phyloP scores from a whole-genome alignment of 2,329 filamentous ascomycete species.

The Diaporthe sp. region DNA sequence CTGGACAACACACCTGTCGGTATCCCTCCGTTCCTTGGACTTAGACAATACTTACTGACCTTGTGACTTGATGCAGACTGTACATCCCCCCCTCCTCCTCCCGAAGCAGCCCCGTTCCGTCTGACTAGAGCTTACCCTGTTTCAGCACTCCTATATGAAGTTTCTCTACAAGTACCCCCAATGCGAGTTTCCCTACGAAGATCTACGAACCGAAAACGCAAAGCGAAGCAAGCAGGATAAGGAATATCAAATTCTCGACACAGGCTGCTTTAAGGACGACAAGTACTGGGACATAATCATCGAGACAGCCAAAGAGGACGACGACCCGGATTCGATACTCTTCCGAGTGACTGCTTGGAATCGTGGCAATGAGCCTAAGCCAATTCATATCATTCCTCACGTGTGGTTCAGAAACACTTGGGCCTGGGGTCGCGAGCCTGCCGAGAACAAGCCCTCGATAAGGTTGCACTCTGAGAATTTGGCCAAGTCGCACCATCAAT shows the following conservation, averaged over 20 bases:
- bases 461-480: conserved; percentile 72
- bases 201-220: conserved; percentile 86
- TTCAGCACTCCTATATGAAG: conserved; percentile 97
- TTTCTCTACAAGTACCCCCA: conserved; percentile 98
- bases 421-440: conserved; percentile 87
- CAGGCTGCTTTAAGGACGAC: conserved; percentile 87
- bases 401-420: conserved; percentile 98
- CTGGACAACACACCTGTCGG: conserved; percentile 87
- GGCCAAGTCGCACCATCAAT: conserved; percentile 81
- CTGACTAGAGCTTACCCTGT: conserved; percentile 36
- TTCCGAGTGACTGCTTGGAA: conserved; percentile 98
- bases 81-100: conserved; percentile 43
- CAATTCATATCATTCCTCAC: conserved; percentile 92
- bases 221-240: conserved; percentile 78
- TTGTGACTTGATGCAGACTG: conserved; percentile 50
- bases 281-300: conserved; percentile 98
- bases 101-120: not conserved
- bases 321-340: conserved; percentile 89
- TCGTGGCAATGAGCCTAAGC: conserved; percentile 88
- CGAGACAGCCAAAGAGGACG: conserved; percentile 93
- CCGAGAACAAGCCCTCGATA: conserved; percentile 84
- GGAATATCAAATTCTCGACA: conserved; percentile 94
- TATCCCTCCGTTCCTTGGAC: conserved; percentile 19
- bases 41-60: conserved; percentile 41
- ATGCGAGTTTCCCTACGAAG: conserved; percentile 89